Evolutionary conservation across 805 yeast genomes (phyloP), one percentile per base, ranked within the genome.

Genomic region (Wickerhamomyces ciferrii): DNA sequence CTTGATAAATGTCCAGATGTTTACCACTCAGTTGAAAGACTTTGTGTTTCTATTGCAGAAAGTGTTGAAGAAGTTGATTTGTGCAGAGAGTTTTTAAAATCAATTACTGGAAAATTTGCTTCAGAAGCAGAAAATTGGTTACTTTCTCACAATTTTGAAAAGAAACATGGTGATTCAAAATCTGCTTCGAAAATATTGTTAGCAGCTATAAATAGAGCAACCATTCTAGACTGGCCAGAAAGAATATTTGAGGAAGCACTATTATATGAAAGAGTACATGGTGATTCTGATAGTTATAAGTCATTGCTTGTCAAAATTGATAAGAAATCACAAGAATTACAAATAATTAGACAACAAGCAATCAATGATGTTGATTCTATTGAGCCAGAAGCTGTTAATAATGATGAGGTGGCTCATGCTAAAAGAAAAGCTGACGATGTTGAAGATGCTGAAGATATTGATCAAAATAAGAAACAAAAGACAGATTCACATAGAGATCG

Each of bases 101-200:
- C 39, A 20, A 43, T 73, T 27, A 46, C 71, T 1, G 45, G 52
- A 3, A 52, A 48, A 2, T 70, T 62, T 44, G 45, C 55, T 0
- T 44, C 53, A 3, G 75, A 77, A 52, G 59, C 69, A 25, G 78
- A 73, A 27, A 62, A 71, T 9, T 81, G 84, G 84, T 43, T 78
- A 2, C 65, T 61, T 42, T 69, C 71, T 5, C 58, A 63, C 41
- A 60, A 67, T 5, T 74, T 75, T 61, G 78, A 72, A 49, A 60
- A 53, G 36, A 49, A 60, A 17, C 48, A 61, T 40, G 67, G 66
- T 8, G 59, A 61, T 15, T 29, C 46, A 27, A 48, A 52, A 1
- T 43, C 54, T 2, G 66, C 69, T 1, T 44, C 56, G 0, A 52
- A 44, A 2, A 43, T 74, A 0, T 64, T 76, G 31, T 51, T 54